A percentile compares a stretch with the other conserved stretches of the same genome.
Conservation (phyloP, 495 filamentous ascomycete genomes). For the Terfezia claveryi region DNA sequence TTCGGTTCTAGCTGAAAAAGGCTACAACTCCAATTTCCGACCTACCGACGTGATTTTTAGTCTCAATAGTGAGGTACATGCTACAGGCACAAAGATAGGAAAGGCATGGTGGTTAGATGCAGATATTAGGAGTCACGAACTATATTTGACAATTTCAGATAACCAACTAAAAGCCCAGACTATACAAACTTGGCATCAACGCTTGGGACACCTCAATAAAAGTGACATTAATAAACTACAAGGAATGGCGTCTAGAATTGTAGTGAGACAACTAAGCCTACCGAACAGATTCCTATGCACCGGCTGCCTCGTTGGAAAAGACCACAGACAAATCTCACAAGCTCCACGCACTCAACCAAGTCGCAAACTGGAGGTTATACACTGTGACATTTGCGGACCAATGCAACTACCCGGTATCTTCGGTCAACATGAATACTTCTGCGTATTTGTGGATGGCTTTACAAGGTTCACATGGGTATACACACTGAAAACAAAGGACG, state of each 20-base stretch:
- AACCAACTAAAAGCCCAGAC: background rate
- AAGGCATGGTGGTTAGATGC: background rate
- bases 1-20: background rate
- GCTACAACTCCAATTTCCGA: background rate
- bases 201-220: constrained; percentile 1
- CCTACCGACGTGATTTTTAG: background rate
- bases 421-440: background rate
- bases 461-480: background rate
- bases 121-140: background rate
- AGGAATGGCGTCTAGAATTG: background rate
- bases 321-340: background rate
- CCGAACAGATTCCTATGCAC: background rate
- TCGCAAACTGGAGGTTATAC: background rate
- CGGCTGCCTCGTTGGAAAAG: background rate
- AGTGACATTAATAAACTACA: background rate
- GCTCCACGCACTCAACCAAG: background rate
- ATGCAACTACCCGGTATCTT: background rate
- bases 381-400: background rate
- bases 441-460: background rate
- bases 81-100: background rate
- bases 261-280: background rate
- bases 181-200: constrained; percentile 1
- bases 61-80: background rate
- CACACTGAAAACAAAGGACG: background rate
- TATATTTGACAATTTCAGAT: background rate